Evolutionary conservation across 108 stramenopile genomes (phyloP), one percentile per base, ranked within the genome.

Genomic region (Skeletonema potamos): DNA sequence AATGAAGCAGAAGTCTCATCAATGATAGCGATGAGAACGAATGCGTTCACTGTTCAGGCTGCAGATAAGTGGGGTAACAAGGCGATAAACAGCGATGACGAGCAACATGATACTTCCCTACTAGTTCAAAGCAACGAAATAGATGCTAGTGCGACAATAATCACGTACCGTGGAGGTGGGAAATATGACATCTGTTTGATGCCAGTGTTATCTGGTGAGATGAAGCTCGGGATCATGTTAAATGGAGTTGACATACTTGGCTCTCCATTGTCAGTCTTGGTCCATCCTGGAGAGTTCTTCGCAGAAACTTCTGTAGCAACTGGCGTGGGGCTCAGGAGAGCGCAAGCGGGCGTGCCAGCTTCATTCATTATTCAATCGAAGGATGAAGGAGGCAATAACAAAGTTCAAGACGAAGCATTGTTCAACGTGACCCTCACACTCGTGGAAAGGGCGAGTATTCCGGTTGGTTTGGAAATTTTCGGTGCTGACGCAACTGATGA

Each of bases 21-120:
- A 15, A 57, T 77, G 46, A 63, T 41, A 24, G 70, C 81, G 9
- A 59, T 77, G 63, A 37, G 0, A 12, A 2, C 2, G 2, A 69
- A 80, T 27, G 27, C 27, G 7, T 27, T 74, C 9, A 37, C 58
- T 3, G 29, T 81, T 12, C 79, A 81, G 28, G 36, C 30, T 4
- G 43, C 6, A 18, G 81, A 82, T 68, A 66, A 64, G 43, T 71
- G 58, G 54, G 74, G 68, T 9, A 75, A 82, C 27, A 24, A 61
- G 20, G 63, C 68, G 17, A 32, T 82, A n/a, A 26, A 51, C 36
- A 34, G 70, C 22, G 15, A 64, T 41, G 64, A 60, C 1, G 12
- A 60, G 5, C 72, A 56, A 6, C 66, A 58, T 27, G 17, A 39
- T 6, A 66, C 62, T 17, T 73, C 9, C 13, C 17, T 79, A 13